These are phyloP conservation scores for Yamadazyma tumulicola DNA, from an alignment of 805 yeast species.

Conservation along the genomic window DNA sequence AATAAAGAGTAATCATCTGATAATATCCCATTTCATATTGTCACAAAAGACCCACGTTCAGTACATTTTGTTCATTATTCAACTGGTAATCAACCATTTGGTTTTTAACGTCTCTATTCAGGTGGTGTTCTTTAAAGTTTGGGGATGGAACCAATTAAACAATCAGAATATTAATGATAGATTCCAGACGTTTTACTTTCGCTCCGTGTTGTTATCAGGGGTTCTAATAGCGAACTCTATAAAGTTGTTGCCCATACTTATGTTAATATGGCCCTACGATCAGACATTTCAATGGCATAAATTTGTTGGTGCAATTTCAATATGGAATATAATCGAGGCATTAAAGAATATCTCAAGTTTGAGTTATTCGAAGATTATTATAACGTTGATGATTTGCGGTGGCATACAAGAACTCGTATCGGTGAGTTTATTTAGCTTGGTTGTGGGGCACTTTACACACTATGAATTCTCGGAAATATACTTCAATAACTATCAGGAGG, in stretches of 20 bases:
- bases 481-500: conserved; percentile 5
- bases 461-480: conserved; percentile 5
- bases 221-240: conserved; percentile 74
- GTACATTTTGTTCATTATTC: conserved; percentile 53
- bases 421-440: conserved; percentile 12
- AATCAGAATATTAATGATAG: conserved; percentile 2
- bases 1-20: conserved; percentile 38
- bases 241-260: conserved; percentile 82
- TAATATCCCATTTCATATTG: conserved; percentile 21
- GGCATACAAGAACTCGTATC: conserved; percentile 10
- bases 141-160: conserved; percentile 4
- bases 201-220: conserved; percentile 57
- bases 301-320: conserved; percentile 58
- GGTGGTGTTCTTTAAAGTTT: conserved; percentile 11
- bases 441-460: conserved; percentile 14
- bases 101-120: conserved; percentile 38
- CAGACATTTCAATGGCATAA: conserved; percentile 56
- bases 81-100: conserved; percentile 46
- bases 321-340: conserved; percentile 65
- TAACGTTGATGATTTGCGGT: conserved; percentile 15
- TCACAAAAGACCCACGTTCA: conserved; percentile 43
- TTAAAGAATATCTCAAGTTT: conserved; percentile 19
- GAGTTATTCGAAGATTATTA: conserved; percentile 14
- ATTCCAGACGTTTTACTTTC: conserved; percentile 6
- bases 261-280: conserved; percentile 97